These are phyloP conservation scores for Daldinia concentrica DNA, from an alignment of 495 filamentous ascomycete genomes.

Conservation along the genomic window DNA sequence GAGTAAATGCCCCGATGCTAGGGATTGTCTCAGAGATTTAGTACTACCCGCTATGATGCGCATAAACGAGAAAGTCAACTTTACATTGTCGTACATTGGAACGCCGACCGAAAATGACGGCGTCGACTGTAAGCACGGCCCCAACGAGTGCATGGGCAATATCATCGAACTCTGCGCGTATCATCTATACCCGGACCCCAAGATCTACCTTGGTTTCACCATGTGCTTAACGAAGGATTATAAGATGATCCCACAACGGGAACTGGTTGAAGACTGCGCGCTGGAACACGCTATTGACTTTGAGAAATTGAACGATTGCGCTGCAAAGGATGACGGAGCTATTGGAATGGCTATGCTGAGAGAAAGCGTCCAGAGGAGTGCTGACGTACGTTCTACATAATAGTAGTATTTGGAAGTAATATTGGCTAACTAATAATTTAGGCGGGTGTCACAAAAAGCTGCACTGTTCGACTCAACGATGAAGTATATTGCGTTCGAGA, in stretches of 20 bases:
- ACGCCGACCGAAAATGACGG: slow-evolving; percentile 69
- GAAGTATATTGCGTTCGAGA: slow-evolving; percentile 86
- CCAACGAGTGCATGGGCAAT: slow-evolving; percentile 90
- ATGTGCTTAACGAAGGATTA: slow-evolving; percentile 85
- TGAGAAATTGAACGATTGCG: slow-evolving; percentile 80
- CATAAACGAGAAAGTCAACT: slow-evolving; percentile 84
- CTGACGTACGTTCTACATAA: slow-evolving; percentile 50
- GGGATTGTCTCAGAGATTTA: slow-evolving; percentile 79
- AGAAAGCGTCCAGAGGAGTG: slow-evolving; percentile 76
- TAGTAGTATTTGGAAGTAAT: background rate
- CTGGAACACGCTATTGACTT: slow-evolving; percentile 91
- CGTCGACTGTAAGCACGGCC: slow-evolving; percentile 86
- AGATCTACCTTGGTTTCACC: slow-evolving; percentile 87
- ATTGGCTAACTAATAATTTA: slow-evolving; percentile 39
- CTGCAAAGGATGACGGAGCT: slow-evolving; percentile 67
- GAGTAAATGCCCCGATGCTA: slow-evolving; percentile 92
- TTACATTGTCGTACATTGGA: slow-evolving; percentile 90
- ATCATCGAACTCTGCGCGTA: slow-evolving; percentile 93
- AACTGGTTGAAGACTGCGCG: slow-evolving; percentile 83
- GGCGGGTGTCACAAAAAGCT: slow-evolving; percentile 82
- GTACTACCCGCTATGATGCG: slow-evolving; percentile 88
- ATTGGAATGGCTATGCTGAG: slow-evolving; percentile 73
- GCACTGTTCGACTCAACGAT: slow-evolving; percentile 84
- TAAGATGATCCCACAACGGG: slow-evolving; percentile 73
- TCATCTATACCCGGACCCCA: slow-evolving; percentile 80